phyloP scores from a whole-genome alignment of 176 grass and related monocot species.

The Cenchrus fungigraminus region DNA sequence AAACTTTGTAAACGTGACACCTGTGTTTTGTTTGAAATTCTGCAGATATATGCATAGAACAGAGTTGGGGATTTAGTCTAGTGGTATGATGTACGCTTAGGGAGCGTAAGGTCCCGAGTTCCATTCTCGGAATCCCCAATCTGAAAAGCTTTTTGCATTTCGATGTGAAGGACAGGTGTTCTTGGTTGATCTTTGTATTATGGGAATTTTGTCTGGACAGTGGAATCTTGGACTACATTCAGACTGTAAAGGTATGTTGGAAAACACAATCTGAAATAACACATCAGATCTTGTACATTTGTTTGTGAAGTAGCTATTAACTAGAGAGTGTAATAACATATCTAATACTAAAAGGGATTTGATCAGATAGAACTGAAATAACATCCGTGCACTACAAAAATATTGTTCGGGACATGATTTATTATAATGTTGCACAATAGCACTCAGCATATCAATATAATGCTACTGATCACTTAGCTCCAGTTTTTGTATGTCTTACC shows the following conservation, averaged over 20 bases:
- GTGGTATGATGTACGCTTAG: slow-evolving; percentile 50
- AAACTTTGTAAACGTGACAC: no score
- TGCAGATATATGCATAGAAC: no score
- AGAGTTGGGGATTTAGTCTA: slow-evolving; percentile 45
- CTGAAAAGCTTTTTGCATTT: background rate
- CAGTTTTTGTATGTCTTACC: background rate
- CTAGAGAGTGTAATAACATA: background rate
- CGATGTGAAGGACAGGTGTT: background rate
- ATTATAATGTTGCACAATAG: background rate
- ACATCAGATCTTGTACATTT: background rate
- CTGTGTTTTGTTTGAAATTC: background rate
- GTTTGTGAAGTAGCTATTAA: background rate
- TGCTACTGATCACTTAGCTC: background rate
- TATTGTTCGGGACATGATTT: background rate
- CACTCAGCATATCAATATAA: background rate
- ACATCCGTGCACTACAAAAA: background rate
- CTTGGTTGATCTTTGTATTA: background rate
- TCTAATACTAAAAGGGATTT: background rate
- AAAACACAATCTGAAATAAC: no score
- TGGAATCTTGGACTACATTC: no score
- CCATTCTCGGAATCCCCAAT: slow-evolving; percentile 40
- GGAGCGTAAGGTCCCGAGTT: slow-evolving; percentile 38
- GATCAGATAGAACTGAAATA: background rate
- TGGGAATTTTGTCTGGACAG: background rate
- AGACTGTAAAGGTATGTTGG: no score